Base-by-base conservation (phyloP, 306 rosid species). In the Ceratonia siliqua region DNA sequence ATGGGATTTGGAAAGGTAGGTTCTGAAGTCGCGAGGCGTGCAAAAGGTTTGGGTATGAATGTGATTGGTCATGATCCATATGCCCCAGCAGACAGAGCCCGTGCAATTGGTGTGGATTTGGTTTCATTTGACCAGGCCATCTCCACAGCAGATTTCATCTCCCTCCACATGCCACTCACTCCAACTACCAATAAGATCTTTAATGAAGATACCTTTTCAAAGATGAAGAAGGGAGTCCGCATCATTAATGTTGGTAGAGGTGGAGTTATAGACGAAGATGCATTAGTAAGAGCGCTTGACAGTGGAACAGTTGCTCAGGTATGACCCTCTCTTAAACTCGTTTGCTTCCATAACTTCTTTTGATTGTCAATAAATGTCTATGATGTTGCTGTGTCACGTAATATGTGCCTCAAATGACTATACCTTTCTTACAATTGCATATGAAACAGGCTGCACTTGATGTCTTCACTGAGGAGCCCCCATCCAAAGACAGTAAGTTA, bases 1-100 rank as follows among this genome's bases (percentile, higher is more conserved):
- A 85, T 88, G 85, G 96, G 94, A 8, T 88, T 90, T 32, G 96
- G 96, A n/a, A 90, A 90, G 82, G 96, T 90, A 5, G 96, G 96
- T 43, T 85, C 91, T 11, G 90, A 90, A 78, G 89, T 91, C 27
- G 92, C 90, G 4, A 82, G 90, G 63, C 85, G 92, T 8, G 94
- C 91, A 0, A 91, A 85, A 57, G 96, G 92, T 2, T 59, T 91
- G 55, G 96, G 96, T 15, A 88, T 91, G 96, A 73, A 85, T 1
- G 96, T 91, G 11, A 70, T 88, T 38, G 83, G 92, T 0, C 94
- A 91, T 52, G 96, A 91, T 21, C 96, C 94, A 0, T 91, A 88
- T 42, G 88, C 94, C 7, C 88, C 94, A 0, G 86, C 85, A 1
- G 94, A 88, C 55, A 73, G 92, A 71, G 94, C 94, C 0, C 84